Evolutionary conservation across 140 eudicot species (phyloP).

Genomic region (Oenanthe javanica): DNA sequence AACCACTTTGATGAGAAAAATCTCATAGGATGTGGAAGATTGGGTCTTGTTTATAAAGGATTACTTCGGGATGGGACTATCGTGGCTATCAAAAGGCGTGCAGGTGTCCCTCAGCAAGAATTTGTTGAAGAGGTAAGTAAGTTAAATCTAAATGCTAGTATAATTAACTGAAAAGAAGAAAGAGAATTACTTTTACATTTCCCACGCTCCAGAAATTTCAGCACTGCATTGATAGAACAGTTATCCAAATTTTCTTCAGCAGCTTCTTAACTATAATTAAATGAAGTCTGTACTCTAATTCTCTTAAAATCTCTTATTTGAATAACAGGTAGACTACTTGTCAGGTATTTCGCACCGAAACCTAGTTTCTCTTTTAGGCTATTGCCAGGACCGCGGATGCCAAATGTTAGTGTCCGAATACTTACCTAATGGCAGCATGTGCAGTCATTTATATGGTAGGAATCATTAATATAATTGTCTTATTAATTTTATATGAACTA

Average conservation of each 20-base stretch:
- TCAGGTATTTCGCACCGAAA: constrained; percentile 39
- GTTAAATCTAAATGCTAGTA: background rate
- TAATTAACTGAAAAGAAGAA: background rate
- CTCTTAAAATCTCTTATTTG: constrained; percentile 2
- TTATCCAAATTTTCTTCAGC: background rate
- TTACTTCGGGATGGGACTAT: constrained; percentile 38
- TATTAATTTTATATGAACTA: background rate
- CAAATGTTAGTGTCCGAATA: constrained; percentile 44
- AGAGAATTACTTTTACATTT: background rate
- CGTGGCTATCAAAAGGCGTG: constrained; percentile 45
- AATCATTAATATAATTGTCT: background rate
- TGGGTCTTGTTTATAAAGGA: constrained; percentile 48
- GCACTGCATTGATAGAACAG: background rate
- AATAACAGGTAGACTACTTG: constrained; percentile 31
- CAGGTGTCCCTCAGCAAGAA: constrained; percentile 30
- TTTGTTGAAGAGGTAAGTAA: constrained; percentile 39
- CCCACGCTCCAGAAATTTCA: too few species aligned
- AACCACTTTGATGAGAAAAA: constrained; percentile 30
- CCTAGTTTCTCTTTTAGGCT: constrained; percentile 45
- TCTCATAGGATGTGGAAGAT: constrained; percentile 47
- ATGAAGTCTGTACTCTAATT: background rate
- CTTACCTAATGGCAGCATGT: constrained; percentile 46
- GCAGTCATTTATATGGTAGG: constrained; percentile 47
- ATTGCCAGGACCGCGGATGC: constrained; percentile 35
- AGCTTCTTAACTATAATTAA: background rate